Evolutionary conservation across 257 asterid genomes (phyloP), one percentile per base, ranked within the genome.

Genomic region (Solanum virginianum): DNA sequence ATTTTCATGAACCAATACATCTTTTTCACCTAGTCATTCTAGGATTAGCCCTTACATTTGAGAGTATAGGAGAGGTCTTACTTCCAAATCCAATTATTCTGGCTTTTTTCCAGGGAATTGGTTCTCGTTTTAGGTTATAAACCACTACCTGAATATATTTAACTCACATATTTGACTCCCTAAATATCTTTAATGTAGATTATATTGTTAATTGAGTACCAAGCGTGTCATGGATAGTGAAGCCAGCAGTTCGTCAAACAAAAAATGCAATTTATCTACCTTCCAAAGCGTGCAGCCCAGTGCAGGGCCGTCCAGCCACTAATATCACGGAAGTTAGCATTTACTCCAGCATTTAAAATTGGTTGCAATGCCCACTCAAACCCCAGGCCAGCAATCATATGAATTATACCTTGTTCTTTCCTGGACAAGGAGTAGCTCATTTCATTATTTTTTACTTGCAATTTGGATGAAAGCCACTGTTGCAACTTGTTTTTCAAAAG

Each of bases 281-380:
- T 92, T 84, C 99, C 99, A 88, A 93, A 97, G 80, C 92, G 92
- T 75, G 99, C 99, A 56, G 99, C 99, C 99, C 99, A 97, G 87
- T 97, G 99, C 83, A 97, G 97, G 14, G 99, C 98, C 51, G 98
- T 95, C 98, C 98, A 95, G 82, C 98, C 99, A 85, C 88, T 92
- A 74, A 90, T 89, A 86, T 97, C 99, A 22, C 98, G 98, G 87
- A 92, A 97, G 84, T 95, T 93, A 68, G 93, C 88, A 84, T 92
- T 89, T 80, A 93, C 94, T 88, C 99, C 97, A 83, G 94, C 87
- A 85, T 88, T 92, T 88, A 97, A 90, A 88, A 94, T 89, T 20
- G 97, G 98, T 68, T 92, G 93, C 90, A 97, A 89, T 54, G 99
- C 99, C 99, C 99, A 97, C 89, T 93, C 96, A 88, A 89, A 92